Conservation (phyloP, 495 filamentous ascomycete genomes). For the Penicillium lividum region DNA sequence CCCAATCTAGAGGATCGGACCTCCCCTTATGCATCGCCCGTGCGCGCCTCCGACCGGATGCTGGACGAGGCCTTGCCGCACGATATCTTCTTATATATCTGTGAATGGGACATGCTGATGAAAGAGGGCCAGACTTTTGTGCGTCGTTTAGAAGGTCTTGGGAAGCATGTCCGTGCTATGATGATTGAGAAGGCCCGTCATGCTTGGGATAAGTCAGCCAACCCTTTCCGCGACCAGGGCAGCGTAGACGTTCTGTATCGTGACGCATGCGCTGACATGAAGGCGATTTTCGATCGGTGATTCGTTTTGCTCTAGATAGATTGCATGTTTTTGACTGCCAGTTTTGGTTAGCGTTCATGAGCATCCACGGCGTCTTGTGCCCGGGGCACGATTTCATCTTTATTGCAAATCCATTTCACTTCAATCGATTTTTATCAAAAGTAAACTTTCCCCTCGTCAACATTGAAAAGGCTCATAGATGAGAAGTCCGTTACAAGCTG, state of each 20-base stretch:
- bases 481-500: background rate
- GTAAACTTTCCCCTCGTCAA: background rate
- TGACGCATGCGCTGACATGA: slow-evolving; percentile 49
- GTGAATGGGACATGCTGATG: slow-evolving; percentile 90
- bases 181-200: slow-evolving; percentile 74
- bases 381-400: background rate
- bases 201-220: slow-evolving; percentile 86
- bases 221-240: slow-evolving; percentile 63
- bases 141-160: slow-evolving; percentile 59
- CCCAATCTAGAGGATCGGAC: slow-evolving; percentile 49
- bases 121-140: slow-evolving; percentile 73
- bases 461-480: background rate
- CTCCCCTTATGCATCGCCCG: slow-evolving; percentile 65
- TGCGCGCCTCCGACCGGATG: slow-evolving; percentile 55
- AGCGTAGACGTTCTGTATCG: slow-evolving; percentile 43
- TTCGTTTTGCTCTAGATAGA: slow-evolving; percentile 2
- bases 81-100: slow-evolving; percentile 72
- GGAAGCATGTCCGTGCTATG: slow-evolving; percentile 67
- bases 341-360: background rate
- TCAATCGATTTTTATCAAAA: background rate
- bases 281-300: slow-evolving; percentile 41
- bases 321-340: slow-evolving; percentile 4
- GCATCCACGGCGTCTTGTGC: slow-evolving; percentile 1
- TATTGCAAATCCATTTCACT: background rate
- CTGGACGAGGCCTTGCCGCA: slow-evolving; percentile 56